Evolutionary conservation across 352 stramenopile genomes (phyloP).

Genomic region (Albugo candida): DNA sequence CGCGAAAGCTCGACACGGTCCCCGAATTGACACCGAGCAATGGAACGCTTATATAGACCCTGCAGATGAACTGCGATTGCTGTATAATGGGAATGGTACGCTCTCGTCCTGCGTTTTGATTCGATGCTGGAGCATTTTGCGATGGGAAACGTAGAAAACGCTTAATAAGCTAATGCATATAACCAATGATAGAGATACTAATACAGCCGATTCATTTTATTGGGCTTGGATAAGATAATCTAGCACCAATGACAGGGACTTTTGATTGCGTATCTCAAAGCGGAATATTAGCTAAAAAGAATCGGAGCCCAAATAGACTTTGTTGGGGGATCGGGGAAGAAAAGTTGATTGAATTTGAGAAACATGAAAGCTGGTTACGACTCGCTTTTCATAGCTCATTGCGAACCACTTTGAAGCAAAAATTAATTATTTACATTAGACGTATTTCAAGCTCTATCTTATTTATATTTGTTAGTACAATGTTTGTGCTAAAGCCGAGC

Average conservation of each 20-base stretch:
- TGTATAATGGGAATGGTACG: slow-evolving; percentile 26
- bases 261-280: too few species aligned
- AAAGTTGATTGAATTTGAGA: slow-evolving; percentile 46
- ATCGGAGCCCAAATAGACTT: too few species aligned
- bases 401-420: slow-evolving; percentile 54
- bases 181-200: too few species aligned
- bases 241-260: too few species aligned
- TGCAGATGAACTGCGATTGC: slow-evolving; percentile 14
- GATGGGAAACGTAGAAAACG: too few species aligned
- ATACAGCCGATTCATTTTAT: too few species aligned
- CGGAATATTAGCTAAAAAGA: too few species aligned
- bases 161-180: too few species aligned
- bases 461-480: slow-evolving; percentile 19
- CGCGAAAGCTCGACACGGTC: slow-evolving; percentile 20
- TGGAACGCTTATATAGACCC: not conserved
- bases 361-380: slow-evolving; percentile 59
- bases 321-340: slow-evolving; percentile 23
- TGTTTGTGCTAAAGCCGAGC: slow-evolving; percentile 49
- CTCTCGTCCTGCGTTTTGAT: slow-evolving; percentile 12
- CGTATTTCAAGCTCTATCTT: not conserved
- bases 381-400: slow-evolving; percentile 41
- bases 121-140: too few species aligned
- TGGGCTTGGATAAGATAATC: too few species aligned
- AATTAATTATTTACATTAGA: slow-evolving; percentile 15
- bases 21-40: slow-evolving; percentile 11